Base-by-base conservation (phyloP, 352 stramenopile genomes). In the Globisporangium carolinianum region DNA sequence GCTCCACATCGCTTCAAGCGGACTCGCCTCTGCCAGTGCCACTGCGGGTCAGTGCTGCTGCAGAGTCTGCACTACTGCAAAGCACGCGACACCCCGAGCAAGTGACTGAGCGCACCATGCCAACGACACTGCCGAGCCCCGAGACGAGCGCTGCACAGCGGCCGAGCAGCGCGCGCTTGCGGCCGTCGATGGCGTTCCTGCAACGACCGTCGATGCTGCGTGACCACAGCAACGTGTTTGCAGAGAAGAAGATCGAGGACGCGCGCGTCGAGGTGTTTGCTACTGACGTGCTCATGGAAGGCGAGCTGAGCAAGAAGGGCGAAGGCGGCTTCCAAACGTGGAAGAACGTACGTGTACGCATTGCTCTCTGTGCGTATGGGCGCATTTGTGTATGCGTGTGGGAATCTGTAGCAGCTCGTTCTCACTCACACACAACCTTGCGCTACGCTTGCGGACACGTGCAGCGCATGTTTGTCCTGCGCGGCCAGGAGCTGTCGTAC, bases 281-380 rank as follows among this genome's bases (percentile, higher is more conserved):
- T 10, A 84, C 57, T 48, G 79, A 89, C 55, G 73, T 87, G 54
- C 61, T 89, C 38, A 89, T 89, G 76, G 76, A 89, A 54, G 76
- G 79, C 3, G 68, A 83, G 54, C 62, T 89, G 6, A 75, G 68
- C 38, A 89, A 89, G 61, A 89, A 86, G 55, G 79, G 79, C 47
- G 74, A 85, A 59, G 65, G 64, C 45, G 75, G 75, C 4, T 55
- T 86, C 47, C 75, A 87, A 53, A 74, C 69, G 6, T 85, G 73
- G 76, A 89, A 87, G 58, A 85, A 71, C 69, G 79, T 89, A 78
- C 55, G 74, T 72, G 57, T 70, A 71, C 50, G 63, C 76, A n/a
- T 60, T 9, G 35, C 15, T 58, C 46, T 54, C 15, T 43, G 24
- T 32, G 24, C 2, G 24, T 3, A 32, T 32, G 24, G 1, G 24